Evolutionary conservation across 257 asterid species (phyloP).

Genomic region (Penstemon davidsonii): DNA sequence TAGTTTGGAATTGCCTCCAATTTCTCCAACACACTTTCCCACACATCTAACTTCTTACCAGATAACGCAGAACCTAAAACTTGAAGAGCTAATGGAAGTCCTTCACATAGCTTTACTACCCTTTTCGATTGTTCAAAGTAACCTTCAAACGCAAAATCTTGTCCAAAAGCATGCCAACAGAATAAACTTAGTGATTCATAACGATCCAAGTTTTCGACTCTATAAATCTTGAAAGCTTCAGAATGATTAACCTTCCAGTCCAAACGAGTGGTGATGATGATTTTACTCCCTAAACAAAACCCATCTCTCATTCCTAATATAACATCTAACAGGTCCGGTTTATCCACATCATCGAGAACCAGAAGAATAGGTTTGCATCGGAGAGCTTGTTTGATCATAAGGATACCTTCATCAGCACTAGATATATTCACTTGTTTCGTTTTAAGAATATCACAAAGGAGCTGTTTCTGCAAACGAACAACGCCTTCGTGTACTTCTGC

Average conservation of each 20-base stretch:
- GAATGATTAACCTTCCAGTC: slow-evolving; percentile 1
- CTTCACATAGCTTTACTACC: not conserved
- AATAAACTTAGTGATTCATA: slow-evolving; percentile 15
- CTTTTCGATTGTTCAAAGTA: not conserved
- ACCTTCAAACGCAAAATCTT: not conserved
- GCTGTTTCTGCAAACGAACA: slow-evolving; percentile 23
- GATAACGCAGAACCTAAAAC: slow-evolving; percentile 6
- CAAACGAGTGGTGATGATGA: slow-evolving; percentile 29
- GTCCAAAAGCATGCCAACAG: not conserved
- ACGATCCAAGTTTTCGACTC: slow-evolving; percentile 11
- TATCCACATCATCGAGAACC: slow-evolving; percentile 30
- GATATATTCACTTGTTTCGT: not conserved
- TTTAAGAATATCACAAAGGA: slow-evolving; percentile 22
- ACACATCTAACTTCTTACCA: not conserved
- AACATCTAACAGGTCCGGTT: slow-evolving; percentile 14
- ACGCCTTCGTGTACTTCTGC: slow-evolving; percentile 18
- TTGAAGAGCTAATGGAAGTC: slow-evolving; percentile 15
- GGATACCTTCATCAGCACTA: slow-evolving; percentile 18
- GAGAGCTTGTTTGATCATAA: too few species aligned
- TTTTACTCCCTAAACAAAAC: slow-evolving; percentile 28
- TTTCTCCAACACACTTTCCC: not conserved
- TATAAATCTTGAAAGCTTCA: slow-evolving; percentile 16
- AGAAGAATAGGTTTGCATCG: slow-evolving; percentile 16
- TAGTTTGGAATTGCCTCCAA: slow-evolving; percentile 1
- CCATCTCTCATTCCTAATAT: slow-evolving; percentile 24